Percentiles rank a stretch among this genome's conserved stretches.
These are phyloP conservation scores for Begonia loranthoides DNA, from an alignment of 306 rosid genomes.

Conservation along the genomic window DNA sequence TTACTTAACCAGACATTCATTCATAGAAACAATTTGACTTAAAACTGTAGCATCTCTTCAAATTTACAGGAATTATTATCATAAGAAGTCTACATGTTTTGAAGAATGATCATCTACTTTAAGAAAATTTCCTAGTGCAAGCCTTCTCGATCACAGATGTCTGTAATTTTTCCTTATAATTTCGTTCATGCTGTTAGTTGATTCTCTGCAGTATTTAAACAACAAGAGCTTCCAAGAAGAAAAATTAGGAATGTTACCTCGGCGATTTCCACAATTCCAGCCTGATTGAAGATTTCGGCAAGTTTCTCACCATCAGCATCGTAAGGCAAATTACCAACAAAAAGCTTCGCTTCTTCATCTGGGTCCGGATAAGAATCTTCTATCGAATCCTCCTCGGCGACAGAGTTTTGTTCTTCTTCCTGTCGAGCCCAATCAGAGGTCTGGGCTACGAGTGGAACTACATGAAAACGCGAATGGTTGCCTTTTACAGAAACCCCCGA, in stretches of 20 bases:
- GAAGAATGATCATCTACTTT: too few relatives aligned
- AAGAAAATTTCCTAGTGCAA: background rate
- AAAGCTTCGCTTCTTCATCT: slow-evolving; percentile 33
- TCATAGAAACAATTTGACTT: too few relatives aligned
- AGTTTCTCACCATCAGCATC: slow-evolving; percentile 28
- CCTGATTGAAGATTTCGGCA: slow-evolving; percentile 22
- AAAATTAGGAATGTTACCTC: slow-evolving; percentile 14
- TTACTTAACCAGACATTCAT: too few relatives aligned
- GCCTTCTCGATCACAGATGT: too few relatives aligned
- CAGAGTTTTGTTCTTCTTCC: slow-evolving; percentile 9
- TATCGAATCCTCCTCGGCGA: slow-evolving; percentile 1
- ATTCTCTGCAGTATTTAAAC: too few relatives aligned
- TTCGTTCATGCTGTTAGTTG: too few relatives aligned
- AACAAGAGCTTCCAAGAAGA: too few relatives aligned
- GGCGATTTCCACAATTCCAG: slow-evolving; percentile 31
- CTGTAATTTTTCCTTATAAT: too few relatives aligned
- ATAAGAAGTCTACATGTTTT: too few relatives aligned
- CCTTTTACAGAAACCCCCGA: slow-evolving; percentile 17
- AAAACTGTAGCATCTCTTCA: too few relatives aligned
- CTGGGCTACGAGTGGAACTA: slow-evolving; percentile 19
- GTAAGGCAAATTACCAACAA: slow-evolving; percentile 28
- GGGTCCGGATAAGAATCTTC: slow-evolving; percentile 21
- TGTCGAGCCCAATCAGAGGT: slow-evolving; percentile 31
- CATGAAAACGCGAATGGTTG: slow-evolving; percentile 12
- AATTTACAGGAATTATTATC: too few relatives aligned